Percentiles rank a stretch among this genome's conserved stretches.
Conservation (phyloP, 2,329 filamentous ascomycete genomes). For the Coniochaeta sp. region DNA sequence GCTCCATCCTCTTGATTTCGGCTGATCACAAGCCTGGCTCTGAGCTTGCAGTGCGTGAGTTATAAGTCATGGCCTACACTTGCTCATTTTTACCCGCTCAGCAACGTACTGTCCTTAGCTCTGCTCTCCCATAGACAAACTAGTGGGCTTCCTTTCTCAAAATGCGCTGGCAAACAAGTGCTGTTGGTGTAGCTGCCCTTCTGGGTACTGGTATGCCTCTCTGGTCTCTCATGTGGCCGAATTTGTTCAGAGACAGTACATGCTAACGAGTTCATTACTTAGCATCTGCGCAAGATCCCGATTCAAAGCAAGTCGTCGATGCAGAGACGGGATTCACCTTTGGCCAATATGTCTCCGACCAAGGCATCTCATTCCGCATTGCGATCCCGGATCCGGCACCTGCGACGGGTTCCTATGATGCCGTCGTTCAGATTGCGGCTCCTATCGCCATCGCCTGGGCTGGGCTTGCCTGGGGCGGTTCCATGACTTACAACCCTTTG, state of each 20-base stretch:
- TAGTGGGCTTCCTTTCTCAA: slow-evolving; percentile 5
- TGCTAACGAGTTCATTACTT: not conserved
- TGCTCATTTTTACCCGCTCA: not conserved
- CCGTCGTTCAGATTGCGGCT: slow-evolving; percentile 32
- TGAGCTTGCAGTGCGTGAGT: not conserved
- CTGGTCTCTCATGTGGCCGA: not conserved
- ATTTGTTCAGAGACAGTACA: not conserved
- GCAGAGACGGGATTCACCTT: slow-evolving; percentile 33
- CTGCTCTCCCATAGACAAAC: not conserved
- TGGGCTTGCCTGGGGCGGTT: slow-evolving; percentile 40
- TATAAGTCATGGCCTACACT: not conserved
- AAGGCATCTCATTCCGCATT: slow-evolving; percentile 27
- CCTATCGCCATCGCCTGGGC: slow-evolving; percentile 37
- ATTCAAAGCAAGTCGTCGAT: slow-evolving; percentile 25
- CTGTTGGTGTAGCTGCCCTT: slow-evolving; percentile 19
- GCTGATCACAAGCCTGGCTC: not conserved
- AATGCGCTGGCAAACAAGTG: slow-evolving; percentile 22
- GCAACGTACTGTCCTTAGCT: not conserved
- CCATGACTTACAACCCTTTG: slow-evolving; percentile 39
- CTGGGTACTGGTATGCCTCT: slow-evolving; percentile 21
- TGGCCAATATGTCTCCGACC: slow-evolving; percentile 29
- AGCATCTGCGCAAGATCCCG: slow-evolving; percentile 16
- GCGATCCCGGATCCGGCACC: slow-evolving; percentile 23
- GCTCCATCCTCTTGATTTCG: slow-evolving; percentile 5
- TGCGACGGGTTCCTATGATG: slow-evolving; percentile 18